phyloP scores from a whole-genome alignment of 1,139 yeast genomes.

The Yamadazyma dushanensis region DNA sequence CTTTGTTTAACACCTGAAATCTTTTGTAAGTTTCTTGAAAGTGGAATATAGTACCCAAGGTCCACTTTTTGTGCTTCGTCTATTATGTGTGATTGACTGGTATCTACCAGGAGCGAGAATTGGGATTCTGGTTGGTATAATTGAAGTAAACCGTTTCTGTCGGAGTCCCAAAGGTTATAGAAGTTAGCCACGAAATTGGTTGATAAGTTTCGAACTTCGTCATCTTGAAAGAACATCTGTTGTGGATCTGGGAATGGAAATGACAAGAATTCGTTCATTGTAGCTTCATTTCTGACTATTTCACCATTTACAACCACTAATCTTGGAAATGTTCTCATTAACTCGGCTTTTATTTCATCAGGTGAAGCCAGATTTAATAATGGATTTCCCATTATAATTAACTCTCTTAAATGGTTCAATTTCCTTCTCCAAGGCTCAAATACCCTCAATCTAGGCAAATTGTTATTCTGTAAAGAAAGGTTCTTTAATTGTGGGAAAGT shows the following conservation, averaged over 20 bases:
- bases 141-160: constrained; percentile 66
- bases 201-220: constrained; percentile 67
- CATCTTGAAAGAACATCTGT: constrained; percentile 73
- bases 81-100: constrained; percentile 53
- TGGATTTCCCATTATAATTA: constrained; percentile 80
- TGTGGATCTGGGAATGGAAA: constrained; percentile 52
- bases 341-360: constrained; percentile 54
- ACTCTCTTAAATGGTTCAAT: constrained; percentile 69
- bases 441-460: constrained; percentile 54
- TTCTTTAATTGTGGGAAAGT: constrained; percentile 76
- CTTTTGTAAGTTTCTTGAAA: constrained; percentile 75
- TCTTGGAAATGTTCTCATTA: constrained; percentile 74
- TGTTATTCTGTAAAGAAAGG: constrained; percentile 77
- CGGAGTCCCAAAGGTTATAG: constrained; percentile 77
- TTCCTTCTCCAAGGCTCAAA: constrained; percentile 81
- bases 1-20: constrained; percentile 62
- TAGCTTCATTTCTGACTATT: constrained; percentile 69
- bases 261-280: constrained; percentile 51
- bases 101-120: constrained; percentile 68
- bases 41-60: constrained; percentile 64
- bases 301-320: constrained; percentile 78
- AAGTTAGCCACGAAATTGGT: constrained; percentile 76
- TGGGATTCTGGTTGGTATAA: constrained; percentile 83
- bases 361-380: constrained; percentile 37
- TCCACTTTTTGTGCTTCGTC: constrained; percentile 35